Evolutionary conservation across 352 stramenopile species (phyloP), one percentile per base, ranked within the genome.

Genomic region (Phytophthora boehmeriae): DNA sequence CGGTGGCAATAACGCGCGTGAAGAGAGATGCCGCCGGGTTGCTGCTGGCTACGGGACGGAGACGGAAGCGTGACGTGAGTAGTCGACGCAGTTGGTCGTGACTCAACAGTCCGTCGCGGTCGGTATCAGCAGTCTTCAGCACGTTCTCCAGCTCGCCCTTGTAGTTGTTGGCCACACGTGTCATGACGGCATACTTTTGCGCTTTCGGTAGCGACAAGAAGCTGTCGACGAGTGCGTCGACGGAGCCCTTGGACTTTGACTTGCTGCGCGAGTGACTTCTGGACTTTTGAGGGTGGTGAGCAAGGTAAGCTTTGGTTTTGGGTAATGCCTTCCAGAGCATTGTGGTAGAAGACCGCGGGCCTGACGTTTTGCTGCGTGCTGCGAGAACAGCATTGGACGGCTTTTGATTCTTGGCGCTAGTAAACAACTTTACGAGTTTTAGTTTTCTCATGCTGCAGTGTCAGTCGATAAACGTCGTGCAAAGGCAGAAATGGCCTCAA

Each of bases 111-210:
- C 83, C 83, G 60, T 90, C 81, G 16, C 76, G 74, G 54, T 92
- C 81, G 17, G 83, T 86, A 63, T 94, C 80, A 17, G 83, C 85
- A 38, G 88, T 76, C 25, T 69, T 70, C 42, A 93, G 88, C 39
- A 89, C 70, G 16, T 78, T 70, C 16, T 92, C 80, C 20, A 93
- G 71, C 63, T 92, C 76, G 45, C 89, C 75, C 39, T 78, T 80
- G 39, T 73, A 76, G 23, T 66, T 66, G 22, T 81, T 75, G 13
- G 86, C 64, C 47, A 89, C 76, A 42, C 80, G 72, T 0, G 71
- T 71, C 23, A 90, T 79, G 11, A 74, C 73, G 10, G 67, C 78
- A 16, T 81, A 79, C 35, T 76, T 74, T 56, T 90, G 76, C 42
- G 76, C 67, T 43, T 89, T 75, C 8, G 80, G 82, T 16, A 92